Evolutionary conservation across 1,139 yeast species (phyloP), one percentile per base, ranked within the genome.

Genomic region (Pichia sp.): DNA sequence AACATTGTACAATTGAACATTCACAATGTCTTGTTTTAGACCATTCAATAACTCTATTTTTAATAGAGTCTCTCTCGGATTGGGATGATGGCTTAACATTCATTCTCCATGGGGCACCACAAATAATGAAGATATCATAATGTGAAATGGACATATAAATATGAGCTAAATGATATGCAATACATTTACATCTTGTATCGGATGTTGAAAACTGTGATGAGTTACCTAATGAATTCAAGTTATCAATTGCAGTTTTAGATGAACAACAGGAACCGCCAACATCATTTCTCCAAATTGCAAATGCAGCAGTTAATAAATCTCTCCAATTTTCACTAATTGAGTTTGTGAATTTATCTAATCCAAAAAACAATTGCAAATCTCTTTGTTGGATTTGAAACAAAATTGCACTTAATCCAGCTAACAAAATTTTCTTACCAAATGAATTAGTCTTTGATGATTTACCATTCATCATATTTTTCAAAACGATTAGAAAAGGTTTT

Each of bases 81-180:
- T 74, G 72, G 25, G 72, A 66, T 9, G 65, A 59, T 2, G 89
- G 86, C 50, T 74, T 76, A 31, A 87, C 95, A 65, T 87, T 87
- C 82, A 87, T 84, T 59, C 89, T 77, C 63, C 86, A 81, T 0
- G 95, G 93, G 1, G 90, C 86, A 1, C 96, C 96, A 8, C 91
- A 85, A 65, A 74, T 84, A 10, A 86, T 83, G 51, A 86, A 87
- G 53, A 86, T 79, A 66, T 88, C 96, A 66, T 85, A 83, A 57
- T 87, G 89, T 53, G 86, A 81, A 36, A 86, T 75, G 48, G 87
- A 73, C 62, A 88, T 80, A 36, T 83, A 79, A 25, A 88, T 80
- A 63, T 86, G 93, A 0, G 90, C 83, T 67, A 87, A 72, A 61
- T 86, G 91, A 66, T 82, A 84, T 51, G 81, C 76, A 0, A 83